Evolutionary conservation across 495 filamentous ascomycete genomes (phyloP), one percentile per base, ranked within the genome.

Genomic region (Xylaria castorea): DNA sequence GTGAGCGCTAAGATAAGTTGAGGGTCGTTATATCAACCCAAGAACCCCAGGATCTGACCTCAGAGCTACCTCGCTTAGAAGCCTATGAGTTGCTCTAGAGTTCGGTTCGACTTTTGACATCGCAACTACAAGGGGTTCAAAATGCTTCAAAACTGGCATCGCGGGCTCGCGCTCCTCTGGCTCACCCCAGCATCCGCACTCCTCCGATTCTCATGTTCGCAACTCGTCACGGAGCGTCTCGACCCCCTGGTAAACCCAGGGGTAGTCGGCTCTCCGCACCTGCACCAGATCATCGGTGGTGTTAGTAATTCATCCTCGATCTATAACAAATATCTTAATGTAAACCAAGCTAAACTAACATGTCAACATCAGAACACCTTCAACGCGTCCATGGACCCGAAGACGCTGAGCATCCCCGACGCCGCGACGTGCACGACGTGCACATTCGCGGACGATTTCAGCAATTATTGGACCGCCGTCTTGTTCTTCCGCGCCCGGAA

Each of bases 381-480:
- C 71, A 80, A 80, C 57, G 77, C 74, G 1, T 78, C 79, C 40
- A 80, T 81, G 79, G 75, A 80, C 36, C 79, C 80, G 6, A 73
- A 72, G 65, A 72, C 62, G 5, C 12, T 76, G 20, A 76, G 78
- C 38, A 71, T 78, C 20, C 76, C 79, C 8, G 70, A 65, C 57
- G 72, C 65, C 6, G 78, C 80, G 32, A 80, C 77, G 5, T 81
- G 80, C 73, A 80, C 79, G 18, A 78, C 75, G 0, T 79, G 79
- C 27, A 79, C 76, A 0, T 81, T 83, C 40, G 74, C 73, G 30
- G 81, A 83, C 42, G 81, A 83, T 57, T 78, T 83, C 51, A 81
- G 80, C 50, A 85, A 85, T 73, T 82, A 82, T 69, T 82, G 78
- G 80, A 81, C 80, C 0, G 78, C 80, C 0, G 73, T 77, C 16